Conservation (phyloP, 768 basidiomycete genomes). For the Boletellus ananas region DNA sequence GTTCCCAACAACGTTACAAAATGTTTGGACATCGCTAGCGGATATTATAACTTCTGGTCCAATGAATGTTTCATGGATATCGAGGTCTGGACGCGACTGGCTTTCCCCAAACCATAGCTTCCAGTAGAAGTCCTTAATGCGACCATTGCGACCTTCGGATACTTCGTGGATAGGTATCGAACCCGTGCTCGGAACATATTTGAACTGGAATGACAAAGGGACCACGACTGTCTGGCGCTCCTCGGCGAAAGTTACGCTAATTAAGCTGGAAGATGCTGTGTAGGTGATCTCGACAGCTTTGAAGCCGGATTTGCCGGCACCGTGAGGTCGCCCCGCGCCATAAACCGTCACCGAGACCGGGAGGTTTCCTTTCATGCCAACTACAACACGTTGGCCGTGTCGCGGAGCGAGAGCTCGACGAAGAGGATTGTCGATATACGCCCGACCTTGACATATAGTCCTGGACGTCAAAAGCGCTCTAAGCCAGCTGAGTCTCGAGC, state of each 20-base stretch:
- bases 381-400: conserved; percentile 68
- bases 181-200: conserved; percentile 83
- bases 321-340: conserved; percentile 79
- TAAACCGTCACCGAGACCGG: conserved; percentile 63
- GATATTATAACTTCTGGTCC: conserved; percentile 84
- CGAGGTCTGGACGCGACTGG: conserved; percentile 69
- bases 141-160: conserved; percentile 72
- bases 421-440: conserved; percentile 87
- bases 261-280: conserved; percentile 46
- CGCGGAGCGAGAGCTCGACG: conserved; percentile 84
- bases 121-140: conserved; percentile 99
- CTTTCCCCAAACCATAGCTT: conserved; percentile 94
- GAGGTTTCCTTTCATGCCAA: conserved; percentile 43
- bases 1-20: conserved; percentile 93
- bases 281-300: conserved; percentile 79
- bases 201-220: conserved; percentile 77
- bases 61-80: conserved; percentile 76
- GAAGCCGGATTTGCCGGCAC: conserved; percentile 67
- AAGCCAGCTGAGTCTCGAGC: conserved; percentile 80
- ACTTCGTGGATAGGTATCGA: conserved; percentile 93
- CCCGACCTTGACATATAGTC: conserved; percentile 82
- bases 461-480: conserved; percentile 77
- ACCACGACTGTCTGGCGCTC: conserved; percentile 75
- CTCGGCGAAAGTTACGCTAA: conserved; percentile 76
- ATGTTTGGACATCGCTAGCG: conserved; percentile 73